Evolutionary conservation across 257 asterid species (phyloP).

Genomic region (Solanum appendiculatum): DNA sequence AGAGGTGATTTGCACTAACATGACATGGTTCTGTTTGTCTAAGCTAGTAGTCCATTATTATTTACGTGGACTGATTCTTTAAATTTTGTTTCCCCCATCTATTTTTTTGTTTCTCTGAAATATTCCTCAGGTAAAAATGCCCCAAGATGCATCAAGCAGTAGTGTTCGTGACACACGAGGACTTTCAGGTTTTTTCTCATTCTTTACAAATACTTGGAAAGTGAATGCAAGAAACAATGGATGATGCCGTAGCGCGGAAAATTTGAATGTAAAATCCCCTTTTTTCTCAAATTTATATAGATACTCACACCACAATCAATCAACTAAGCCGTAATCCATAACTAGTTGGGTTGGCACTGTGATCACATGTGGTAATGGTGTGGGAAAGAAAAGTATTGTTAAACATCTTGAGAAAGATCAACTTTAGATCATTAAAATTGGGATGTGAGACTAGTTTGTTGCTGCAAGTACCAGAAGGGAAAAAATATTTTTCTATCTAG

Average conservation of each 20-base stretch:
- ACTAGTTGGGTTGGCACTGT: neutral
- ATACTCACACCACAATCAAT: neutral
- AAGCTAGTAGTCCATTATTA: neutral
- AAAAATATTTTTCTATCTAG: neutral
- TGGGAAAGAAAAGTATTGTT: neutral
- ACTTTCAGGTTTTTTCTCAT: conserved; percentile 58
- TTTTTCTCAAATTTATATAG: neutral
- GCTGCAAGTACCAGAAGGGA: neutral
- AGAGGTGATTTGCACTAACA: conserved; percentile 47
- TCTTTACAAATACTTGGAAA: neutral
- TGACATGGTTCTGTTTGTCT: neutral
- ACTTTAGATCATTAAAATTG: neutral
- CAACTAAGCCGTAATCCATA: neutral
- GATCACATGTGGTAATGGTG: neutral
- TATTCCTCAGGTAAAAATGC: conserved; percentile 68
- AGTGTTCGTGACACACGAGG: conserved; percentile 81
- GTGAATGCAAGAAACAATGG: neutral
- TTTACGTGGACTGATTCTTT: neutral
- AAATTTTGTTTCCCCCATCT: neutral
- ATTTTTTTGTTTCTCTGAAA: neutral
- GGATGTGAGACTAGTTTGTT: neutral
- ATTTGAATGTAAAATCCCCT: neutral
- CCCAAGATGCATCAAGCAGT: conserved; percentile 85
- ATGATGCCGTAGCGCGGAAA: neutral
- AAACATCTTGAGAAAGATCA: neutral